Base-by-base conservation (phyloP, 176 grass and related monocot species). In the Zizania latifolia region DNA sequence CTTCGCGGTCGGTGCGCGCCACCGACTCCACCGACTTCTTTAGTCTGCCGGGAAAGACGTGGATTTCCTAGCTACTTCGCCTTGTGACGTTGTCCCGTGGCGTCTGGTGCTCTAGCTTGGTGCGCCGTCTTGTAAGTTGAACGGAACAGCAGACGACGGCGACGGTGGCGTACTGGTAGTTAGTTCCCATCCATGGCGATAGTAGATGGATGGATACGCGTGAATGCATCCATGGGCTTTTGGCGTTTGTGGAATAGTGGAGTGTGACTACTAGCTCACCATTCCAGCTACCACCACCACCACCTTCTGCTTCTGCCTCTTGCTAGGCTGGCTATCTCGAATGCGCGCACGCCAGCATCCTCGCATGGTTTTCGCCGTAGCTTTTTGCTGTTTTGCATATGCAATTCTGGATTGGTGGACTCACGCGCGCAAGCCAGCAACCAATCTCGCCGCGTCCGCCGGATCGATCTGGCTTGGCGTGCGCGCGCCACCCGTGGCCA, bases 161-260 rank as follows among this genome's bases (percentile, higher is more conserved):
- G 46, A 2, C 6, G 46, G 6, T n/a, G 48, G n/a, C 22, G 48
- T 17, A 53, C 8, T 41, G 14, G 75, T 58, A 21, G 17, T 10
- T 45, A 38, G 76, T 36, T 13, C 6, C 76, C 62, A 26, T 82
- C 58, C 58, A 82, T 71, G 46, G 46, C 10, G 48, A 53, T 53
- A 17, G 48, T 53, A 53, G 48, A 6, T 53, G n/a, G 48, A 53
- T 10, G 12, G 48, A 53, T 53, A 22, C 48, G 48, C 1, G 22
- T n/a, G 12, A 21, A 53, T n/a, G 19, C 8, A 15, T 33, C 41
- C n/a, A 62, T 62, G 51, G 27, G 31, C 6, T 13, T 14, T 46
- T 8, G 74, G 24, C 53, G 32, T 73, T 59, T 27, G 9, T 48
- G 29, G n/a, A 12, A 13, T 65, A 23, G 58, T 39, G 84, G 64